Evolutionary conservation across 208 protist genomes (phyloP), one percentile per base, ranked within the genome.

Genomic region (Leishmania arabica): DNA sequence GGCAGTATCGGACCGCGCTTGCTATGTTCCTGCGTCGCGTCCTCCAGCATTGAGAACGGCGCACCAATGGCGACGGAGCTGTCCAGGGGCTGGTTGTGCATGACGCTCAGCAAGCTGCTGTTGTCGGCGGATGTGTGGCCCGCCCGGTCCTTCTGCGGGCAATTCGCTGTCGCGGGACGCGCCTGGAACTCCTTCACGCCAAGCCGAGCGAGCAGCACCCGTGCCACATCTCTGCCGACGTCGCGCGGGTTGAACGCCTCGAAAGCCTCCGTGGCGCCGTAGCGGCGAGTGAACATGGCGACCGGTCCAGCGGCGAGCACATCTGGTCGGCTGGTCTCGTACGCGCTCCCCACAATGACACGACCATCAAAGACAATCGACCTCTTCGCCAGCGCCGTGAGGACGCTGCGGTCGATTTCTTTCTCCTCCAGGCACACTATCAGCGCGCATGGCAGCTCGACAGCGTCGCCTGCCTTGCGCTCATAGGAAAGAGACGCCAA

Each of bases 321-420:
- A 37, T 80, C 74, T 13, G 90, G 86, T 77, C 98, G 90, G n/a
- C 92, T 97, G 19, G 96, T 98, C 78, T 89, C 87, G 78, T 98
- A 98, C 75, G 94, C 90, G 17, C 89, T 87, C 75, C 97, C 93
- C 7, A 98, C 93, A 87, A 98, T 98, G 31, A 98, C 91, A 72
- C 96, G 93, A 42, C 96, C 96, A 81, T 98, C 96, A 84, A 98
- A 98, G 15, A 98, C 96, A 73, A 98, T 97, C 65, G 92, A 95
- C 45, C 94, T 88, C 86, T 97, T 95, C 82, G 98, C 97, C 54
- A 98, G 84, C 37, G 95, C 92, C 0, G 92, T 92, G 37, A 98
- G 88, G 27, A 98, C 86, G 75, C 91, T 89, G 37, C 85, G 84
- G 87, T 98, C 92, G 79, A 98, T 97, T 84, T 98, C 96, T 80